Evolutionary conservation across 2,329 filamentous ascomycete species (phyloP).

Genomic region (Didymella arachidicola): DNA sequence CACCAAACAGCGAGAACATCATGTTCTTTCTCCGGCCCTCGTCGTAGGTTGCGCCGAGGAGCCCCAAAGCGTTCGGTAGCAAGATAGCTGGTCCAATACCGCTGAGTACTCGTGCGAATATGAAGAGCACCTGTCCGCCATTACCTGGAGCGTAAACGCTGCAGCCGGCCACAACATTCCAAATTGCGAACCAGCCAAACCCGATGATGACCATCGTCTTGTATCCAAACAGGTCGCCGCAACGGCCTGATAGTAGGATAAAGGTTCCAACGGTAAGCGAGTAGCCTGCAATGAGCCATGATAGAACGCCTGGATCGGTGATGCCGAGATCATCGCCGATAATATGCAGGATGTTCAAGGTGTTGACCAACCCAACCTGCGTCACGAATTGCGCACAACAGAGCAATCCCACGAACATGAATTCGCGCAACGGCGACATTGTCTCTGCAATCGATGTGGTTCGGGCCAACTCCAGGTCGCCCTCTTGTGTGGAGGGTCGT

Average conservation of each 20-base stretch:
- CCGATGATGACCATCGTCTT: conserved; percentile 59
- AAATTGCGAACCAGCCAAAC: conserved; percentile 59
- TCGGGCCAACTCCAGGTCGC: conserved; percentile 27
- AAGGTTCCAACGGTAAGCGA: conserved; percentile 60
- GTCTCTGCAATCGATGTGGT: conserved; percentile 35
- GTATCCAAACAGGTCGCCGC: conserved; percentile 61
- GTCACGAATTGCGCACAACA: conserved; percentile 48
- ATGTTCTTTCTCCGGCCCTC: conserved; percentile 67
- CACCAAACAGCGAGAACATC: conserved; percentile 63
- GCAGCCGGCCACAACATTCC: conserved; percentile 57
- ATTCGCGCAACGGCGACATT: conserved; percentile 34
- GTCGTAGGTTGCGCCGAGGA: conserved; percentile 66
- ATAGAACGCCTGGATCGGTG: conserved; percentile 51
- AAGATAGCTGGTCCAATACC: conserved; percentile 69
- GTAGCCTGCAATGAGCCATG: conserved; percentile 60
- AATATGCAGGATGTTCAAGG: conserved; percentile 52
- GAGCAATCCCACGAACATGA: conserved; percentile 37
- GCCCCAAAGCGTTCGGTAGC: conserved; percentile 69
- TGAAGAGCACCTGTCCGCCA: conserved; percentile 47
- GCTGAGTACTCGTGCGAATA: conserved; percentile 47
- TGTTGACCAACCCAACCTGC: conserved; percentile 52
- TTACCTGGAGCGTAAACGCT: conserved; percentile 47
- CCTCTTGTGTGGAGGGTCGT: conserved; percentile 1
- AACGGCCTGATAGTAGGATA: conserved; percentile 58
- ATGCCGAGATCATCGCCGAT: conserved; percentile 54